A percentile compares a stretch with the other conserved stretches of the same genome.
These are phyloP conservation scores for Macrophomina tecta DNA, from an alignment of 2,329 filamentous ascomycete species.

Conservation along the genomic window DNA sequence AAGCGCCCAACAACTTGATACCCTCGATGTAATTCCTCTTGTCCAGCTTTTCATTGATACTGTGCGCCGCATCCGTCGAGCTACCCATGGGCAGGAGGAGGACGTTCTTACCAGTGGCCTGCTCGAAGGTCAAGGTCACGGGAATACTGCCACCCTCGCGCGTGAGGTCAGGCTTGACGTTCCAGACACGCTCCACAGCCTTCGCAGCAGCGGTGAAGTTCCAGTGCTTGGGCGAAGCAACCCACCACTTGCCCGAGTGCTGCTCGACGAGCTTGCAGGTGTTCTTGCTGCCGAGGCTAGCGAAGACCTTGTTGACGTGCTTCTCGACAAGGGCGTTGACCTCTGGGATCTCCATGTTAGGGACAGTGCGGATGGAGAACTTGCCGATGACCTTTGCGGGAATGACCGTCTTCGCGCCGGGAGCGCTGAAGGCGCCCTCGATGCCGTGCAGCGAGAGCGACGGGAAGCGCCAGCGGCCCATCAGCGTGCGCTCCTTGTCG, in stretches of 20 bases:
- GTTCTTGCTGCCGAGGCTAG: slow-evolving; percentile 91
- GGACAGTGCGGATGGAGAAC: slow-evolving; percentile 97
- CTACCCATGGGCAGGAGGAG: slow-evolving; percentile 95
- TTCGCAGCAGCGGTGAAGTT: slow-evolving; percentile 95
- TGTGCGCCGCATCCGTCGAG: slow-evolving; percentile 94
- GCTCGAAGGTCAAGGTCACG: slow-evolving; percentile 94
- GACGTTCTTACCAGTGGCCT: slow-evolving; percentile 97
- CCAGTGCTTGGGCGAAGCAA: slow-evolving; percentile 96
- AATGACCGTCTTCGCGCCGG: slow-evolving; percentile 97
- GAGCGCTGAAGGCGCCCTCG: slow-evolving; percentile 91
- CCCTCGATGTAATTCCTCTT: slow-evolving; percentile 98
- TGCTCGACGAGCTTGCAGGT: slow-evolving; percentile 79
- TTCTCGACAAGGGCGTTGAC: slow-evolving; percentile 86
- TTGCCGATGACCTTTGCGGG: slow-evolving; percentile 97
- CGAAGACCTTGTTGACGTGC: slow-evolving; percentile 83
- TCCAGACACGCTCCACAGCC: slow-evolving; percentile 95
- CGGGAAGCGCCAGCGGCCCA: slow-evolving; percentile 95
- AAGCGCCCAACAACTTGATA: slow-evolving; percentile 92
- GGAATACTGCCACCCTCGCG: slow-evolving; percentile 97
- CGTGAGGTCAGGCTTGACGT: slow-evolving; percentile 91
- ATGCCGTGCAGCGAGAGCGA: slow-evolving; percentile 93
- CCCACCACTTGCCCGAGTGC: slow-evolving; percentile 98
- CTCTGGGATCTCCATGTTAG: slow-evolving; percentile 91
- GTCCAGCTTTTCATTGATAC: slow-evolving; percentile 98
- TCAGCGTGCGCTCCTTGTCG: slow-evolving; percentile 89